Evolutionary conservation across 1,284 basidiomycete species (phyloP).

Genomic region (Prillingera fragicola): DNA sequence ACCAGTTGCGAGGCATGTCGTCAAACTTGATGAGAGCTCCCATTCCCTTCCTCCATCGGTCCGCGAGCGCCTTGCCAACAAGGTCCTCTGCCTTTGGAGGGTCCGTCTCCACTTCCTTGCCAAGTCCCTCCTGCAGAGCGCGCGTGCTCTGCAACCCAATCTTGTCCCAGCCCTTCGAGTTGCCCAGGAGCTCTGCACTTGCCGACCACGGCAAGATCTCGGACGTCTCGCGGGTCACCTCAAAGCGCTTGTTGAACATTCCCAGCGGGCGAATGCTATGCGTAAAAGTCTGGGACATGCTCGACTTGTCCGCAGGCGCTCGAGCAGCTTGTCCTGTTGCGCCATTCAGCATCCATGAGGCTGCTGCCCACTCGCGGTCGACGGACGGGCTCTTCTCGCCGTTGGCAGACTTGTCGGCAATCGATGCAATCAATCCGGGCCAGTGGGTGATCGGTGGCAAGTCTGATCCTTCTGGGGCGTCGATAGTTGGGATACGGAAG

Average conservation of each 20-base stretch:
- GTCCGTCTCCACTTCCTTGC: conserved; percentile 19
- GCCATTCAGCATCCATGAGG: conserved; percentile 18
- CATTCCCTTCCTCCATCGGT: conserved; percentile 29
- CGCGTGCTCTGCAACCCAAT: conserved; percentile 25
- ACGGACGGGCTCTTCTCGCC: conserved; percentile 5
- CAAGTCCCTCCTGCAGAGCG: conserved; percentile 23
- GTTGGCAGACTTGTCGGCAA: conserved; percentile 2
- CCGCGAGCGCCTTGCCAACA: not conserved
- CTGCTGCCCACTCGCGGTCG: conserved; percentile 9
- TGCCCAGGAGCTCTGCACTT: conserved; percentile 30
- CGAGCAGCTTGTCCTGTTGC: too few species aligned
- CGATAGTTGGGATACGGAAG: conserved; percentile 28
- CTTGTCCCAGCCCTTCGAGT: conserved; percentile 24
- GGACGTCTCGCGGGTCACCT: conserved; percentile 17
- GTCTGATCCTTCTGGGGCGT: conserved; percentile 12
- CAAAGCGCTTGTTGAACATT: conserved; percentile 24
- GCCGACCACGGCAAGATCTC: conserved; percentile 34
- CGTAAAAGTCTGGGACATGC: conserved; percentile 18
- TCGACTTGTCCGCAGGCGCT: conserved; percentile 1
- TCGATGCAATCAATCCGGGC: conserved; percentile 32
- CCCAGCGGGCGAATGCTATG: conserved; percentile 36
- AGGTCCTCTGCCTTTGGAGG: conserved; percentile 9
- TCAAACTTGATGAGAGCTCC: conserved; percentile 27
- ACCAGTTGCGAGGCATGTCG: conserved; percentile 29
- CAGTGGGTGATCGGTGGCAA: conserved; percentile 36